Conservation (phyloP, 2,329 filamentous ascomycete species). For the Davidsoniella virescens region DNA sequence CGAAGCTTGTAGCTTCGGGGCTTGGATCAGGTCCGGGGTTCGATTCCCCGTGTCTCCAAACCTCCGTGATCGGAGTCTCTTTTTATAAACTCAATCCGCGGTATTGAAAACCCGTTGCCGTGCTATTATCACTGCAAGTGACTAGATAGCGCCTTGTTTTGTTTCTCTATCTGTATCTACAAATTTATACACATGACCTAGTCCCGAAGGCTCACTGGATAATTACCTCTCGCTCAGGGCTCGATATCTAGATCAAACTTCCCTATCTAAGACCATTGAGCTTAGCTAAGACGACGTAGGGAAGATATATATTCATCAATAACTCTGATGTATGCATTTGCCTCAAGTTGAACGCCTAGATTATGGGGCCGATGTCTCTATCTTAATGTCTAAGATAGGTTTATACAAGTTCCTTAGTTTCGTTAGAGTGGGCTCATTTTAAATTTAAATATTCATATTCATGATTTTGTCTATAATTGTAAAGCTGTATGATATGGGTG, state of each 20-base stretch:
- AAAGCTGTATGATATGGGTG: no score
- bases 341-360: neutral
- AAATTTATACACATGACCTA: no score
- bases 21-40: constrained; percentile 12
- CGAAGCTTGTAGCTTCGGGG: neutral
- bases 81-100: neutral
- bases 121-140: neutral
- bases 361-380: neutral
- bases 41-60: constrained; percentile 12
- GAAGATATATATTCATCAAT: neutral
- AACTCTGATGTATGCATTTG: neutral
- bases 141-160: no score
- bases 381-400: no score
- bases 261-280: neutral
- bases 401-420: no score
- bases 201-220: no score
- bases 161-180: neutral
- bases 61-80: neutral
- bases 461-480: no score
- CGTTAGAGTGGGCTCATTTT: no score
- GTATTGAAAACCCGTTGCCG: neutral
- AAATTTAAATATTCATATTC: no score
- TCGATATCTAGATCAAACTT: no score
- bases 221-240: no score
- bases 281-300: neutral